Evolutionary conservation across 78 protist genomes (phyloP), one percentile per base, ranked within the genome.

Genomic region (Dictyostelium intermedium): DNA sequence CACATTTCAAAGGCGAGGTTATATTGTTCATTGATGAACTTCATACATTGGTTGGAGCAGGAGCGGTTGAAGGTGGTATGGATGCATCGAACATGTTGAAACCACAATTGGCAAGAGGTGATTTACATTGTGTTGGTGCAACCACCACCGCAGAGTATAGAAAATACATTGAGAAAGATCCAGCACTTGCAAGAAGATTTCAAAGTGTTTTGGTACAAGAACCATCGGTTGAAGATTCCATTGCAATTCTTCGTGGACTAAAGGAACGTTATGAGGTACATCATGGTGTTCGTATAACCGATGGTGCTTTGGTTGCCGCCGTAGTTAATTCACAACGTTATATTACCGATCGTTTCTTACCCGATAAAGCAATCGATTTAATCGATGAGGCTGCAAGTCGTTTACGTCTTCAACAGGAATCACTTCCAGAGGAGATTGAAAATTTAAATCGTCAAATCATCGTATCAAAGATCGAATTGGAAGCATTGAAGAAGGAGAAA

Each of bases 341-440:
- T 94, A 97, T 99, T 70, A 73, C 97, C 5, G 87, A 93, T 43
- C 96, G 99, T 37, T 98, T 97, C 97, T 98, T 98, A 63, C 99
- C 99, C 5, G 99, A 99, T 96, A 98, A 98, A 92, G 99, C 99
- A 30, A 99, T 99, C 61, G 99, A 99, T 91, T 91, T 99, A 2
- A 81, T 99, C 20, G 99, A 98, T 85, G 99, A 99, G 77, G 99
- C 99, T 4, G 95, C 98, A 39, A 95, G 98, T 20, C 61, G 84
- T 43, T 18, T 74, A 20, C 87, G 99, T n/a, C 97, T 98, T 43
- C 98, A 98, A 96, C 98, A 98, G 39, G 99, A 99, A 77, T 92
- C 98, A 3, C 95, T 95, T 39, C 99, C 99, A 23, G 99, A 98
- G 93, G 91, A 80, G 11, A 92, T 98, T 23, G 99, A 99, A 78